Percentiles rank a stretch among this genome's conserved stretches.
phyloP scores from a whole-genome alignment of 2,329 filamentous ascomycete genomes.

The Metarhizium rileyi region DNA sequence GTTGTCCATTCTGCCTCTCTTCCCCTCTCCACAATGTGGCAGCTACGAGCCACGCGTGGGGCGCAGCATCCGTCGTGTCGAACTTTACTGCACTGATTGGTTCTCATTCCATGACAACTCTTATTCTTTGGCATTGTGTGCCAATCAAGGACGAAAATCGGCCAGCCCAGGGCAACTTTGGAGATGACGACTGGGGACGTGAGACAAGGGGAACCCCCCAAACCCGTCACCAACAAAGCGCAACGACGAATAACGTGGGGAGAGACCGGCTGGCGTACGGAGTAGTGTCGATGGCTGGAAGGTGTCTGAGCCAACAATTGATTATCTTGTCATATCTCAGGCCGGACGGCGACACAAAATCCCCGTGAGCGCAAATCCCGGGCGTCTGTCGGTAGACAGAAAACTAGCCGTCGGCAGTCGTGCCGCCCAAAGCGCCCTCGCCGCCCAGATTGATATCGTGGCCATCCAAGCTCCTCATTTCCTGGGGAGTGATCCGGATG shows the following conservation, averaged over 20 bases:
- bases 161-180: background rate
- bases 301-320: background rate
- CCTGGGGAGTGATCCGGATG: background rate
- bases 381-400: background rate
- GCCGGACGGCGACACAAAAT: background rate
- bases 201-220: background rate
- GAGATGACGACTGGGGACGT: background rate
- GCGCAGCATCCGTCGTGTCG: constrained; percentile 18
- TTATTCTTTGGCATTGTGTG: background rate
- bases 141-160: background rate
- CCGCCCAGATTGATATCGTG: background rate
- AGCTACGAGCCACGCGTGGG: constrained; percentile 12
- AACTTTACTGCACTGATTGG: constrained; percentile 23
- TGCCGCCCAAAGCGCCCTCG: background rate
- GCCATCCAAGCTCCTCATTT: background rate
- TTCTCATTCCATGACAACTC: constrained; percentile 8
- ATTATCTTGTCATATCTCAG: background rate
- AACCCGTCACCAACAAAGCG: background rate
- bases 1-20: background rate
- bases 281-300: background rate
- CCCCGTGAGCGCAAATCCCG: background rate
- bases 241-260: background rate
- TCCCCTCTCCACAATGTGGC: constrained; percentile 1
- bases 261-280: background rate
- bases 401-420: background rate